Evolutionary conservation across 371 early-diverging fungal genomes (phyloP), one percentile per base, ranked within the genome.

Genomic region (Syncephalastrum monosporum): DNA sequence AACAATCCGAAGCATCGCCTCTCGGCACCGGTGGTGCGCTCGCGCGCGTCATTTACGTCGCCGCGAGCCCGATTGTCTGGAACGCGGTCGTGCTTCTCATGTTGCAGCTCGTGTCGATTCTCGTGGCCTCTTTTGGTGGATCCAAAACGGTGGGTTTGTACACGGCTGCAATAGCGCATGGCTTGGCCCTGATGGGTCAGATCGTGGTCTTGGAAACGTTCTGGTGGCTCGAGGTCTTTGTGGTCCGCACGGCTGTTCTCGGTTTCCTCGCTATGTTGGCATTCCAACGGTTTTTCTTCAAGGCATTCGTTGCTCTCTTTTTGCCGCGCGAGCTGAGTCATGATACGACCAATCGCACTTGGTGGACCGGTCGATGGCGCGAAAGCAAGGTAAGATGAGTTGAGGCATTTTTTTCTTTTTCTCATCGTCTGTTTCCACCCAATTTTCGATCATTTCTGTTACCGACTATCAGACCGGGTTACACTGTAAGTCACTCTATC

Each of bases 341-440:
- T 59, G 90, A 89, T 61, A 85, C 83, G 60, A 83, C 90, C 21
- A 91, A 92, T 63, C 74, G 84, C 52, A 90, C 92, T n/a, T 93
- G 93, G 93, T 94, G 93, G 95, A 87, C 88, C 2, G 95, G 95
- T 27, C 81, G 79, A 48, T 94, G 95, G 93, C 75, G 59, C 25
- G 59, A 57, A 45, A 72, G 71, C 51, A 60, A 69, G 49, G 78
- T 77, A 72, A 68, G 49, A n/a, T 51, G 3, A 4, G 5, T n/a
- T 51, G 29, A 27, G 17, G 15, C 38, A 19, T 25, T 15, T 14
- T 12, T 47, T 29, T 45, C 19, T 53, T 48, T 13, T 29, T 13
- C 27, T 17, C 12, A 16, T 21, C 17, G 57, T 60, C 50, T 61
- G 25, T 29, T 52, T 7, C 45, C 27, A 27, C 27, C 21, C 21